Evolutionary conservation across 2,329 filamentous ascomycete species (phyloP).

Genomic region (Epichloe gansuensis): DNA sequence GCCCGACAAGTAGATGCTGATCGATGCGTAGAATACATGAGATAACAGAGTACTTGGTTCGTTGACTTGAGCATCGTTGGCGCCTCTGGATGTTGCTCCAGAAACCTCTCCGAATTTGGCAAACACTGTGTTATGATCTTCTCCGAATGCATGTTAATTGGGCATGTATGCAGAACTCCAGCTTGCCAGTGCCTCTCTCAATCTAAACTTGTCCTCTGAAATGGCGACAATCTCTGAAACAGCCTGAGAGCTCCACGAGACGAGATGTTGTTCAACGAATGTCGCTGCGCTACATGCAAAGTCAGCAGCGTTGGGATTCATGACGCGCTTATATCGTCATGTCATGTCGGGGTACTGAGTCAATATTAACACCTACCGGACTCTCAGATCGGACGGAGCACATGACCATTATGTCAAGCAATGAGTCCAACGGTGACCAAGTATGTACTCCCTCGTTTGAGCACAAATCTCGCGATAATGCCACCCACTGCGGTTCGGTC

Average conservation of each 20-base stretch:
- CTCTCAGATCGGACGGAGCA: slow-evolving; percentile 20
- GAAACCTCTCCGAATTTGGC: not conserved
- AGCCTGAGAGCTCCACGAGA: not conserved
- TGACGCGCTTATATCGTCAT: not conserved
- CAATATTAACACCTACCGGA: slow-evolving; percentile 12
- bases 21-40: slow-evolving; percentile 17
- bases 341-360: too few relatives aligned
- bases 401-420: slow-evolving; percentile 19
- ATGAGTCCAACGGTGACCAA: slow-evolving; percentile 10
- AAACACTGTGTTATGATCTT: not conserved
- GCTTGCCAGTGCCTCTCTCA: slow-evolving; percentile 5
- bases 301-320: not conserved
- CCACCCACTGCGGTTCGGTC: slow-evolving; percentile 12
- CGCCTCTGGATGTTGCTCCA: not conserved
- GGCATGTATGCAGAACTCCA: slow-evolving; percentile 9
- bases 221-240: slow-evolving; percentile 1
- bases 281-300: not conserved
- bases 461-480: slow-evolving; percentile 1
- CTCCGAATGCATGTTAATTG: not conserved
- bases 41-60: slow-evolving; percentile 12
- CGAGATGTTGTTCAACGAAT: not conserved
- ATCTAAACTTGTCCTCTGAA: not conserved
- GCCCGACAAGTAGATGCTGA: slow-evolving; percentile 24
- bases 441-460: not conserved
- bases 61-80: not conserved